Evolutionary conservation across 2,329 filamentous ascomycete species (phyloP).

Genomic region (Exophiala spinifera): DNA sequence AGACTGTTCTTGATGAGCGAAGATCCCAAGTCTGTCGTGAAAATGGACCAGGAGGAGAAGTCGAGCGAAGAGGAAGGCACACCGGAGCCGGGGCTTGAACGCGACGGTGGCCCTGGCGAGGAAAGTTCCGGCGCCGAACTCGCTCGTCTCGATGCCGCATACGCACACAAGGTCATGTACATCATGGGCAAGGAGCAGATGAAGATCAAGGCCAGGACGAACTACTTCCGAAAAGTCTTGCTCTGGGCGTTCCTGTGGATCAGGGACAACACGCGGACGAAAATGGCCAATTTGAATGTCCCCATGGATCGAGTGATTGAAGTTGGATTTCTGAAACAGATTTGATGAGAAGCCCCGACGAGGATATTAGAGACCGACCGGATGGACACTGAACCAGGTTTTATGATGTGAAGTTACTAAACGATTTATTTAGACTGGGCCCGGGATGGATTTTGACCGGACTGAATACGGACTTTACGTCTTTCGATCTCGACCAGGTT

Average conservation of each 20-base stretch:
- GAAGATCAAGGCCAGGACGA: constrained; percentile 33
- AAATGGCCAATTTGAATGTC: constrained; percentile 38
- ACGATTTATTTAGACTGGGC: too few relatives aligned
- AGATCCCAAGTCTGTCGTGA: constrained; percentile 16
- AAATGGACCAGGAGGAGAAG: constrained; percentile 2
- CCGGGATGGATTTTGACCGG: too few relatives aligned
- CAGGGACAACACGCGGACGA: constrained; percentile 39
- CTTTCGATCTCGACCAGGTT: too few relatives aligned
- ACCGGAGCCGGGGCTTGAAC: too few relatives aligned
- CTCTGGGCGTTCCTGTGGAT: constrained; percentile 39
- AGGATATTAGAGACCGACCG: too few relatives aligned
- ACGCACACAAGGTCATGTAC: constrained; percentile 49
- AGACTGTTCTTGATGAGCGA: constrained; percentile 48
- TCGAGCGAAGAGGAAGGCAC: background rate
- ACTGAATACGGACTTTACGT: too few relatives aligned
- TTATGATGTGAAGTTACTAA: too few relatives aligned
- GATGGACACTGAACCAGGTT: too few relatives aligned
- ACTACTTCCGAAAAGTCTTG: constrained; percentile 31
- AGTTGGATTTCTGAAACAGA: constrained; percentile 42
- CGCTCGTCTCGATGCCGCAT: constrained; percentile 42
- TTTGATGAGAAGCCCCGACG: constrained; percentile 17
- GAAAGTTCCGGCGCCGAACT: constrained; percentile 29
- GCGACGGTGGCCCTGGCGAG: too few relatives aligned
- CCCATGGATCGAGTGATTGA: constrained; percentile 40
- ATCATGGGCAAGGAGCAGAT: constrained; percentile 45